Evolutionary conservation across 2,329 filamentous ascomycete species (phyloP), one percentile per base, ranked within the genome.

Genomic region (Colletotrichum cereale): DNA sequence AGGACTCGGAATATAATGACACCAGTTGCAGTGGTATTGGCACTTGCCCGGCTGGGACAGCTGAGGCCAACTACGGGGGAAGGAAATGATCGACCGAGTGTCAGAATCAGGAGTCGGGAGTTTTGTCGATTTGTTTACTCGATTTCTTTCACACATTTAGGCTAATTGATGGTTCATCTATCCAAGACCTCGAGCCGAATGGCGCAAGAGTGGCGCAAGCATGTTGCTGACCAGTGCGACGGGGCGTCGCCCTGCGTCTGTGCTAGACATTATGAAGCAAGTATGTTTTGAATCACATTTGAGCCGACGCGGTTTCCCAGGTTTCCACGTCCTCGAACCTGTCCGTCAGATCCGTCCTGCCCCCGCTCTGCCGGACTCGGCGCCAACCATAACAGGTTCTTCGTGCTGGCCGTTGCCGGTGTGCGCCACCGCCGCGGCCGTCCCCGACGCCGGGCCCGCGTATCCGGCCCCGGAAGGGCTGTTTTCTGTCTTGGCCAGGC

Each of bases 401-500:
- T 71, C 57, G 12, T 50, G 42, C n/a, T 67, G 57, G 11, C 10
- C 42, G 21, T 56, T 34, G n/a, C 31, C n/a, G 14, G n/a, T 8
- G 18, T 36, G 50, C 10, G 8, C 50, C 62, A 47, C 26, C 16
- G 10, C 18, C 34, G 47, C 34, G 24, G n/a, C 36, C n/a, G 18
- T n/a, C 3, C 8, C 53, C 21, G 56, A 16, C 38, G 34, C 50
- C 29, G 57, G n/a, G 24, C 42, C 50, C 26, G 26, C 36, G 31
- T 62, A 47, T 38, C 64, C 64, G 26, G 42, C 3, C 11, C 16
- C 48, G 29, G 63, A 62, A 38, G 42, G 38, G n/a, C 36, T 55
- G 18, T 58, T 36, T 10, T 63, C 29, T 36, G 60, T 60, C 56
- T 68, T 60, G 52, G 80, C 83, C 71, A 88, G 78, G 2, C 90